Percentiles rank a stretch among this genome's conserved stretches.
Conservation (phyloP, 1,139 yeast genomes). For the Magnusiomyces magnusii region DNA sequence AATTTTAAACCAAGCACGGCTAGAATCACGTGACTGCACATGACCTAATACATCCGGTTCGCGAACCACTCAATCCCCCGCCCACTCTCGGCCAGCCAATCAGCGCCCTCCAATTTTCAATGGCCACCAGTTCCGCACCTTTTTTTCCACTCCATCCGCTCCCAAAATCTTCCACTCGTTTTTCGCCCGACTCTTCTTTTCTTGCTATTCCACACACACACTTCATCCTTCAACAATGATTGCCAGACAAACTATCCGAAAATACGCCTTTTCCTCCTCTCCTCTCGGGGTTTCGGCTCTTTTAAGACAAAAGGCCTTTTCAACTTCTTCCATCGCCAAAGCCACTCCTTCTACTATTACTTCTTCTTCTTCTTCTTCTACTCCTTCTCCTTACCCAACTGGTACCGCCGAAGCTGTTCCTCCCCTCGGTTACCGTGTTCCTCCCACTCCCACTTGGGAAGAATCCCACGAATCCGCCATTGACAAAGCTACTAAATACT, state of each 20-base stretch:
- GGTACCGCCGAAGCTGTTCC: slow-evolving; percentile 31
- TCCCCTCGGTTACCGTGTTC: slow-evolving; percentile 69
- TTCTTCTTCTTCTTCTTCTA: not conserved
- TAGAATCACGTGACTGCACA: no score
- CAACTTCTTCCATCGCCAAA: slow-evolving; percentile 3
- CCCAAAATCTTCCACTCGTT: not conserved
- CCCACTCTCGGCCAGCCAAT: no score
- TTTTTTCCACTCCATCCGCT: no score
- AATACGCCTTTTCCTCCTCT: not conserved
- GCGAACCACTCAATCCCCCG: no score
- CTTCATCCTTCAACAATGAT: no score
- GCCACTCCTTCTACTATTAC: slow-evolving; percentile 10
- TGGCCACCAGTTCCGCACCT: no score
- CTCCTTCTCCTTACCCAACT: slow-evolving; percentile 16
- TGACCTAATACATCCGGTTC: not conserved
- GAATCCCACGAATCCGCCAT: slow-evolving; percentile 71
- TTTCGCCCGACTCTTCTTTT: not conserved
- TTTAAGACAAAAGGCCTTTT: not conserved
- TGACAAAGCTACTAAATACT: slow-evolving; percentile 78
- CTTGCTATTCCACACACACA: no score
- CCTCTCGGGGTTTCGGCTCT: slow-evolving; percentile 1
- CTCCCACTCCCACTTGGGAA: slow-evolving; percentile 77
- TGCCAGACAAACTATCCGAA: slow-evolving; percentile 1
- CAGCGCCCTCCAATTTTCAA: no score
- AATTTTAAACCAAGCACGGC: no score